Evolutionary conservation across 148 eudicot species (phyloP), one percentile per base, ranked within the genome.

Genomic region (Chenopodium quinoa): DNA sequence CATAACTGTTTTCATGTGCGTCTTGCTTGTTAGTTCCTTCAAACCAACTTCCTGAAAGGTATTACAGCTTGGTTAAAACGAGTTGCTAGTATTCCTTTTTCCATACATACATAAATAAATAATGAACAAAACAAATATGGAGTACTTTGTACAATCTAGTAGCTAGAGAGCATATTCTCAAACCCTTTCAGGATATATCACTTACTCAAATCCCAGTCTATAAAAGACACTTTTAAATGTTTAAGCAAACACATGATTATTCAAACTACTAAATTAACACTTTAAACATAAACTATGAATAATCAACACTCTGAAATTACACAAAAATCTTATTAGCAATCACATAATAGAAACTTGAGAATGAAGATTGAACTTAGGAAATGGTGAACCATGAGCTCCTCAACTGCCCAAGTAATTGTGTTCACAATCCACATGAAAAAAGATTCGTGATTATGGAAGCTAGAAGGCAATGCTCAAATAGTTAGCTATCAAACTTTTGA

Each of bases 1-100:
- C 82, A 93, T 60, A 20, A 93, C 89, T 47, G 89, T 85, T 83
- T 93, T 93, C 97, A 93, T 90, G 81, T 93, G 97, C 34, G 90
- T 81, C 82, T 93, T 93, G 85, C 93, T 89, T 3, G 93, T 85
- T 76, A 92, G 82, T n/a, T 91, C 92, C 87, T 82, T 88, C 84
- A 93, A 74, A 69, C 94, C 97, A 73, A 91, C 92, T 83, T 89
- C 93, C 95, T 93, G 88, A 32, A 71, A 78, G 78, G 29, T 23
- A 40, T 40, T n/a, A 20, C 46, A 72, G 16, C 3, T 22, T n/a
- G 25, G 27, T 44, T 2, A 72, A n/a, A 40, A 72, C 12, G 46
- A 44, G 27, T 19, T 40, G n/a, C 47, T 3, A 71, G 4, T 40
- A 2, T 22, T n/a, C 47, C 47, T 44, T 37, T 6, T 31, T 10